Evolutionary conservation across 2,329 filamentous ascomycete genomes (phyloP).

Genomic region (Hypoxylon sp.): DNA sequence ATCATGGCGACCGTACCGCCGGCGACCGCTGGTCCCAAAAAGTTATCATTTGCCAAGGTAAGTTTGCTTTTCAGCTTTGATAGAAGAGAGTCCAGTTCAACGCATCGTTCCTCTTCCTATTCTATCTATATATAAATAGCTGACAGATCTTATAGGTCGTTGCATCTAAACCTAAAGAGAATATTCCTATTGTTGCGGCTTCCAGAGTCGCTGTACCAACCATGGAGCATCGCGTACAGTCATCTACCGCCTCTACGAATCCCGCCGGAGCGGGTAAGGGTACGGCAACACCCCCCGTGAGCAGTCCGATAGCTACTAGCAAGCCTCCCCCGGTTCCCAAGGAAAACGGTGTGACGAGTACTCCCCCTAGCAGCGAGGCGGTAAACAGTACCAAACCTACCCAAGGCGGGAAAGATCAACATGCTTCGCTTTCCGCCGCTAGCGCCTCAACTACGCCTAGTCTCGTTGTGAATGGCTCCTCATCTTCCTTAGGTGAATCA

Average conservation of each 20-base stretch:
- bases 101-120: slow-evolving; percentile 2
- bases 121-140: slow-evolving; percentile 14
- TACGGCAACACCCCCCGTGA: slow-evolving; percentile 38
- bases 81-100: background rate
- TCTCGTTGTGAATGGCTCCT: slow-evolving; percentile 67
- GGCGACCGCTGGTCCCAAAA: slow-evolving; percentile 51
- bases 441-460: slow-evolving; percentile 56
- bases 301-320: slow-evolving; percentile 37
- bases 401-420: slow-evolving; percentile 46
- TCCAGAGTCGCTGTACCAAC: slow-evolving; percentile 53
- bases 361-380: slow-evolving; percentile 26
- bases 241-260: slow-evolving; percentile 40
- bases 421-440: slow-evolving; percentile 41
- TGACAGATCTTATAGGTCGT: slow-evolving; percentile 48
- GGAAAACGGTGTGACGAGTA: slow-evolving; percentile 35
- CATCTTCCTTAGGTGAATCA: slow-evolving; percentile 58
- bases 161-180: slow-evolving; percentile 54
- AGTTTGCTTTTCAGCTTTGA: slow-evolving; percentile 18
- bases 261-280: slow-evolving; percentile 43
- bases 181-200: slow-evolving; percentile 44
- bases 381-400: slow-evolving; percentile 41
- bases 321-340: slow-evolving; percentile 42
- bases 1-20: slow-evolving; percentile 52
- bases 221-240: slow-evolving; percentile 52
- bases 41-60: slow-evolving; percentile 56